Base-by-base conservation (phyloP, 108 stramenopile genomes). In the Pseudonitzschia delicatissima region DNA sequence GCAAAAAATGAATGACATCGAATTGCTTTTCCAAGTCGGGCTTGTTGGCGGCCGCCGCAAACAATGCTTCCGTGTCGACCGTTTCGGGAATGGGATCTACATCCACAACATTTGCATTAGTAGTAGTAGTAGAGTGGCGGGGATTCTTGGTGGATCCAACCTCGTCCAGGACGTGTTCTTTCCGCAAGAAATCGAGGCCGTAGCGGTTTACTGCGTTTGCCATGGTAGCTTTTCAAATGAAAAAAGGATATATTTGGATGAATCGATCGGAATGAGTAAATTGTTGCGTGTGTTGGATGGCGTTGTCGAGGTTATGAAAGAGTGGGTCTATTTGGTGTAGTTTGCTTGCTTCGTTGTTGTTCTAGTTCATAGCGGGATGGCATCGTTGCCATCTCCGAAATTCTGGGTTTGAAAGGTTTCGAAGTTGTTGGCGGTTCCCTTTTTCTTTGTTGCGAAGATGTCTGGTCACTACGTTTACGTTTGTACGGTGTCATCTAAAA, bases 11-110 rank as follows among this genome's bases (percentile, higher is more conserved):
- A 33, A 93, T 69, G 40, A 93, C 75, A 72, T 88, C 86, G 28
- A 82, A 86, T 67, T 93, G 92, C 62, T 89, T 89, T 72, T 93
- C 92, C 29, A 88, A 61, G 62, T 87, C 79, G 37, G 92, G 80
- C 64, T 87, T 91, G 68, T 82, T 71, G 20, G 76, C 76, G 13
- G 76, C 83, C 23, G 67, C 66, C 37, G 76, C 75, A 35, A 72
- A 63, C 6, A 70, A 34, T 36, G 29, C 57, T 28, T 48, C 45
- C 28, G 58, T 58, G 70, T 72, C 52, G 69, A 45, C 61, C 27
- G 21, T 4, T 32, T 50, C 32, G 31, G 11, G 20, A 2, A 5
- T 17, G 20, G 4, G 2, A 36, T 17, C 58, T 29, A 48, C 33
- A 7, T 25, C 55, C 28, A 9, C 32, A 13, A 12, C 13, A 31